Percentiles rank a stretch among this genome's conserved stretches.
phyloP scores from a whole-genome alignment of 139 green algal genomes.

The Mesotaenium endlicherianum region DNA sequence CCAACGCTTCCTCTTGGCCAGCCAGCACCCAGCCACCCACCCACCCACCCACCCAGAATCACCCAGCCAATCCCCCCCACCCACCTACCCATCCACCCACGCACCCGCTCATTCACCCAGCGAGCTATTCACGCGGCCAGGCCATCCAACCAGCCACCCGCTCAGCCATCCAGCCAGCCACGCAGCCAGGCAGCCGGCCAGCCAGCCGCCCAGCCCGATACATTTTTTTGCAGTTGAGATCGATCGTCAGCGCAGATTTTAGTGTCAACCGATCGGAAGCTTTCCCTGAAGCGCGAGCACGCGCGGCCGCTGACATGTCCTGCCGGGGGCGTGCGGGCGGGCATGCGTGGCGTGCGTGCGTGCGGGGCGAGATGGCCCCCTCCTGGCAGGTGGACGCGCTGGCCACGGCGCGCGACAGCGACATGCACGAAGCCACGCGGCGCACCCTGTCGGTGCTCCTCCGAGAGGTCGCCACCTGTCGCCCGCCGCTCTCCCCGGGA shows the following conservation, averaged over 20 bases:
- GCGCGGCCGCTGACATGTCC: too few relatives aligned
- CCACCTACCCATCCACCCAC: too few relatives aligned
- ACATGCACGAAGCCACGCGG: conserved; percentile 86
- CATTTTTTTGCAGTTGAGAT: not conserved
- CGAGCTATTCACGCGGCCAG: too few relatives aligned
- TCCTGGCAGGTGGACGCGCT: conserved; percentile 50
- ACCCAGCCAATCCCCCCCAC: too few relatives aligned
- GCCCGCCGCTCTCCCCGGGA: not conserved
- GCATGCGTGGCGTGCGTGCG: not conserved
- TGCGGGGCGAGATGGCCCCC: not conserved
- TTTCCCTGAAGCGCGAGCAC: not conserved
- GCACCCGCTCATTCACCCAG: too few relatives aligned
- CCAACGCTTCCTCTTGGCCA: too few relatives aligned
- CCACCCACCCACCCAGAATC: too few relatives aligned
- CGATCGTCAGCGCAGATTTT: not conserved
- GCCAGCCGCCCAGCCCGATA: not conserved
- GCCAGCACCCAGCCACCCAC: too few relatives aligned
- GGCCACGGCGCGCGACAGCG: conserved; percentile 53
- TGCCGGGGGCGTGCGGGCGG: too few relatives aligned
- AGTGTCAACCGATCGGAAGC: not conserved
- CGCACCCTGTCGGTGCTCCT: conserved; percentile 85
- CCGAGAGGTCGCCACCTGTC: conserved; percentile 64
- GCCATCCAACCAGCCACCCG: too few relatives aligned
- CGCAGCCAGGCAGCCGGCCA: too few relatives aligned
- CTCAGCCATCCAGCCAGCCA: too few relatives aligned